phyloP scores from a whole-genome alignment of 768 basidiomycete genomes.

The Lactarius tabidus region DNA sequence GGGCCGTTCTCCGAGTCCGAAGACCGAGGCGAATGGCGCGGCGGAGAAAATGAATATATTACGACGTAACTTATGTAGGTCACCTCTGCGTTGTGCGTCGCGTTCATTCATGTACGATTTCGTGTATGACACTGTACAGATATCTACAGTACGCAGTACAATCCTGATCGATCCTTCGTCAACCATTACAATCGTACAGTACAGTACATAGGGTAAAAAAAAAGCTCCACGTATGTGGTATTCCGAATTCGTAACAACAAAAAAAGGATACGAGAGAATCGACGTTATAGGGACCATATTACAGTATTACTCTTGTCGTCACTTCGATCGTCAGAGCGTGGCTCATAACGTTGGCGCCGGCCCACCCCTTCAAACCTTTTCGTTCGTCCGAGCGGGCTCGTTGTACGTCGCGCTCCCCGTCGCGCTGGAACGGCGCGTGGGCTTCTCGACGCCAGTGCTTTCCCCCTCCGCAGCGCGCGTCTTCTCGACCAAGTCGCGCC shows the following conservation, averaged over 20 bases:
- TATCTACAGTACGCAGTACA: too few relatives aligned
- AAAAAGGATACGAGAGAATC: neutral
- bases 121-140: too few relatives aligned
- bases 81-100: too few relatives aligned
- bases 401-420: neutral
- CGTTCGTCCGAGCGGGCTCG: neutral
- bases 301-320: neutral
- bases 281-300: neutral
- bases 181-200: too few relatives aligned
- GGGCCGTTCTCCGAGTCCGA: neutral
- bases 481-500: conserved; percentile 44
- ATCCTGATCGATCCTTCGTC: too few relatives aligned
- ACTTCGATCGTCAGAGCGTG: neutral
- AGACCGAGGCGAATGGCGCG: neutral
- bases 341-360: too few relatives aligned
- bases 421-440: neutral
- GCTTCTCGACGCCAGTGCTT: neutral
- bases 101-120: too few relatives aligned
- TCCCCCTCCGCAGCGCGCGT: conserved; percentile 39
- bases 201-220: too few relatives aligned
- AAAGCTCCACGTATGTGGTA: too few relatives aligned
- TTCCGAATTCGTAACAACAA: too few relatives aligned
- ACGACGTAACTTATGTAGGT: too few relatives aligned
- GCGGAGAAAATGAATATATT: too few relatives aligned
- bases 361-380: conserved; percentile 1